These are phyloP conservation scores for Zygnema cylindricum DNA, from an alignment of 139 green algal species.

Conservation along the genomic window DNA sequence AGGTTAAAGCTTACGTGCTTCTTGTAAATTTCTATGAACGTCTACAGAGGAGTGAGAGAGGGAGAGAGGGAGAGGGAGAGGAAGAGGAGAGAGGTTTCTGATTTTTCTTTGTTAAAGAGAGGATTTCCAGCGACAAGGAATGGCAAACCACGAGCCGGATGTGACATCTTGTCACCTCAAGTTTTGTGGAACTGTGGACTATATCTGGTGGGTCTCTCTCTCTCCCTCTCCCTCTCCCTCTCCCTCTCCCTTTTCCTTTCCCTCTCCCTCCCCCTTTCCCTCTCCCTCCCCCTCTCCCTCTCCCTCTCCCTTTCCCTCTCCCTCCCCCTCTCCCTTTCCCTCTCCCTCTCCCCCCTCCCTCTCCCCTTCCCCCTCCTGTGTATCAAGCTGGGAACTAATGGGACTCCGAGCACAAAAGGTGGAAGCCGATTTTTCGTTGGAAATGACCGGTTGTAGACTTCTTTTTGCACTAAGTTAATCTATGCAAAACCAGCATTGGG, in stretches of 20 bases:
- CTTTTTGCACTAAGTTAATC: too few relatives aligned
- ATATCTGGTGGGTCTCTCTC: not conserved
- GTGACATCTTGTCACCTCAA: not conserved
- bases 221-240: not conserved
- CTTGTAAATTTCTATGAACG: not conserved
- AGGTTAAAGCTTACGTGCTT: not conserved
- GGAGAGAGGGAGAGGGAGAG: not conserved
- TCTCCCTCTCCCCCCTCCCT: not conserved
- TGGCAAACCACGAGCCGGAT: not conserved
- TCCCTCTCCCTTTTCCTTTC: not conserved
- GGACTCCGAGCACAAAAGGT: too few relatives aligned
- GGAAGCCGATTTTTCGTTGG: too few relatives aligned
- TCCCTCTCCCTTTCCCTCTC: not conserved
- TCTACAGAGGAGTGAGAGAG: not conserved
- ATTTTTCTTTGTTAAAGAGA: too few relatives aligned
- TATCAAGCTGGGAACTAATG: too few relatives aligned
- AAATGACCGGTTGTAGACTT: too few relatives aligned
- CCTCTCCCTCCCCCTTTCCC: not conserved
- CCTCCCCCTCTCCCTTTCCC: not conserved
- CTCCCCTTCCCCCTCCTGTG: not conserved
- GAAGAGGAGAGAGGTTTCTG: too few relatives aligned
- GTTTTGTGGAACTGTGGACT: not conserved
- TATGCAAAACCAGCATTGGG: too few relatives aligned
- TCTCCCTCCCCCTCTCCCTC: not conserved
- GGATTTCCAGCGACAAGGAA: not conserved